Base-by-base conservation (phyloP, 805 yeast genomes). In the Jamesozyma jinghongensis region DNA sequence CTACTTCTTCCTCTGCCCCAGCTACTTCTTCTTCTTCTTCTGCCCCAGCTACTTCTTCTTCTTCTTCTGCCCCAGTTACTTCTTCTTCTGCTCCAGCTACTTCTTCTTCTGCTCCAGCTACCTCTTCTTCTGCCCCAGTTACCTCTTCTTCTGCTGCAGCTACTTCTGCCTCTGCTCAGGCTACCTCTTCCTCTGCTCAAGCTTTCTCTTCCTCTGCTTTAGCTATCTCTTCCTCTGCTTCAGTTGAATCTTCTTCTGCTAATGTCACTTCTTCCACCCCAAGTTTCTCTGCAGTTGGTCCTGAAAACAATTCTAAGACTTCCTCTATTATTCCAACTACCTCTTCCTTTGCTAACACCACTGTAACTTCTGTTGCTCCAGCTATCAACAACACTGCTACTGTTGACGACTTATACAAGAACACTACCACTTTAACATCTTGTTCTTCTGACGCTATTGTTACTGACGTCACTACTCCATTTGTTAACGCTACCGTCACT, bases 401-500 rank as follows among this genome's bases (percentile, higher is more conserved):
- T n/a, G 19, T 17, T 32, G 18, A 17, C 6, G 19, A 32, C 22
- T 17, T 11, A 6, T 17, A 10, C 22, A 18, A 7, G n/a, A 18
- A 32, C 20, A 32, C 34, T 19, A 18, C 34, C 18, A 32, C 34
- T 18, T 32, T 32, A 25, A 34, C 37, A 12, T 33, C 36, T 4
- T 34, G 22, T 34, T 25, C 31, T 16, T 18, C 38, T 22, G 10
- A 22, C 26, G 10, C 6, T 22, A 10, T 10, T 22, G 10, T 36
- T 12, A 22, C 30, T 10, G 31, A 25, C 6, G 19, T 14, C 19
- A 5, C 20, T 11, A 19, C 33, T 25, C 12, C 13, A 5, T 19
- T 10, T 27, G 33, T 27, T 16, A 26, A 17, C 22, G 13, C 36
- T 27, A 32, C 40, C 11, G 34, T 33, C 32, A 33, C 37, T 29